Conservation (phyloP, 2,329 filamentous ascomycete genomes). For the Cladosporium sp. region DNA sequence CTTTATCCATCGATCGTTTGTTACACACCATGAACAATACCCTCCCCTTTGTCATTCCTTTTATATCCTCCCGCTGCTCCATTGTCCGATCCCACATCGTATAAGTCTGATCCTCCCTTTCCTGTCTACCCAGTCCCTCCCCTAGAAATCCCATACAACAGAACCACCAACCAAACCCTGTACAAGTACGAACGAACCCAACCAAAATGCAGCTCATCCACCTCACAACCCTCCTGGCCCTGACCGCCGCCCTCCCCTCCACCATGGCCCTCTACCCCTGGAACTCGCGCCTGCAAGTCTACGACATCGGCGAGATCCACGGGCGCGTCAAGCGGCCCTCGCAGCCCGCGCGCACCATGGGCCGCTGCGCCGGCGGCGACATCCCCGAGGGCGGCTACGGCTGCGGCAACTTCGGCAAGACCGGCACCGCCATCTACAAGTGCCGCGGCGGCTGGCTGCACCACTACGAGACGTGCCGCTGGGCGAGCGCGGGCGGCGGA, state of each 20-base stretch:
- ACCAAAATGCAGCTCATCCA: constrained; percentile 1
- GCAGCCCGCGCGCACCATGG: neutral
- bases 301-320: constrained; percentile 1
- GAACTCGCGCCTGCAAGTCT: neutral
- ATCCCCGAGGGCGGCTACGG: neutral
- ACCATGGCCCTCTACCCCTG: neutral
- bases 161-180: too few species aligned
- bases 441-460: neutral
- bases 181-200: neutral
- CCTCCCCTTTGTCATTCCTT: too few species aligned
- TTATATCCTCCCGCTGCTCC: too few species aligned
- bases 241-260: neutral
- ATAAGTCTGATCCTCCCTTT: too few species aligned
- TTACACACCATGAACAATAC: too few species aligned
- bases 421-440: constrained; percentile 4
- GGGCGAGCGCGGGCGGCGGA: neutral
- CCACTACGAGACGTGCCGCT: neutral
- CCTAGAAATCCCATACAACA: too few species aligned
- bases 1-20: too few species aligned
- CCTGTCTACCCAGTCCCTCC: too few species aligned
- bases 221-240: neutral
- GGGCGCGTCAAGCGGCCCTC: neutral
- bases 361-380: neutral
- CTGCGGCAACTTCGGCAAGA: constrained; percentile 4
- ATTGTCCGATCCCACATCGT: too few species aligned